These are phyloP conservation scores for Penicillium sp. DNA, from an alignment of 2,329 filamentous ascomycete genomes.

Conservation along the genomic window DNA sequence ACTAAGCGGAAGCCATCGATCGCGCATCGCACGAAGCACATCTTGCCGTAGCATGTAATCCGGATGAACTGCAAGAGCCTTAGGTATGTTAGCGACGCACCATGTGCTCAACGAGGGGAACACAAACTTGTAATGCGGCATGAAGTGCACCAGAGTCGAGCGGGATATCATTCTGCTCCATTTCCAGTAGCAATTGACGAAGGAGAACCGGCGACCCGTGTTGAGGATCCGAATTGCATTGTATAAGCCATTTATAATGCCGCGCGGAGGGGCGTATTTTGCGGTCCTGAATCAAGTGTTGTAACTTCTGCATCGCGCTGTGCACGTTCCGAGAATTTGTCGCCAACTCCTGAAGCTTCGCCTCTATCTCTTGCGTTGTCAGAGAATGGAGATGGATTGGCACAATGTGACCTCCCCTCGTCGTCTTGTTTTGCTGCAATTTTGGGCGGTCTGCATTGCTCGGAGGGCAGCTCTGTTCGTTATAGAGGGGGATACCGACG, in stretches of 20 bases:
- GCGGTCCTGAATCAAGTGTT: conserved; percentile 44
- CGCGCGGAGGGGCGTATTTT: conserved; percentile 41
- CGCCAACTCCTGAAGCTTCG: conserved; percentile 33
- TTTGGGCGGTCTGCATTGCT: not conserved
- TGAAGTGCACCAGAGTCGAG: conserved; percentile 72
- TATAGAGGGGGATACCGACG: not conserved
- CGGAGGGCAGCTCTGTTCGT: not conserved
- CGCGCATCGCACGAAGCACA: conserved; percentile 68
- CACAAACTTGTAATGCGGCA: conserved; percentile 67
- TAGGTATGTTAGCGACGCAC: conserved; percentile 34
- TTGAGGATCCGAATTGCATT: conserved; percentile 67
- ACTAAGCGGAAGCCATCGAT: conserved; percentile 70
- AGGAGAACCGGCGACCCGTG: conserved; percentile 71
- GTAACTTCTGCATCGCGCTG: conserved; percentile 38
- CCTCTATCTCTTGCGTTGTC: conserved; percentile 34
- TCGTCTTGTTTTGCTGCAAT: not conserved
- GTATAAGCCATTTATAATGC: conserved; percentile 74
- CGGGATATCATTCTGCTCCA: conserved; percentile 65
- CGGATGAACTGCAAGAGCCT: conserved; percentile 78
- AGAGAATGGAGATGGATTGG: conserved; percentile 24
- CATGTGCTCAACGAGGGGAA: not conserved
- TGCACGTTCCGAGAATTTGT: conserved; percentile 31
- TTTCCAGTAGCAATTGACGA: conserved; percentile 70
- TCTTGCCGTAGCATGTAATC: conserved; percentile 77
- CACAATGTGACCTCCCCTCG: conserved; percentile 4